phyloP scores from a whole-genome alignment of 768 basidiomycete species.

The Royoungia palumana region DNA sequence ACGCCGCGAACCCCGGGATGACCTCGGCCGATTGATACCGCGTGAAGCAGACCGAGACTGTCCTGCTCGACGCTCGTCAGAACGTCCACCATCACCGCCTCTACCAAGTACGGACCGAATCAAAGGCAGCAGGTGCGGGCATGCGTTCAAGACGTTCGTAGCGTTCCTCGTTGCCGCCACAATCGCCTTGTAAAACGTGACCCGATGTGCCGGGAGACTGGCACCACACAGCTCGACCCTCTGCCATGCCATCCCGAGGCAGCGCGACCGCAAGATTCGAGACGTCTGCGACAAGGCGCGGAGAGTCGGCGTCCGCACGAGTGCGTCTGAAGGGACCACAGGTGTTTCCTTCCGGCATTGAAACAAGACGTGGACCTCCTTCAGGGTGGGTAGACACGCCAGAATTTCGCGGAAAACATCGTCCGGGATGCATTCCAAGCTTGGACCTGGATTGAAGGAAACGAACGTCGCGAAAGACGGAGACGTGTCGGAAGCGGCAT shows the following conservation, averaged over 20 bases:
- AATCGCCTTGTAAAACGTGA: background rate
- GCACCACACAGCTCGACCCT: slow-evolving; percentile 2
- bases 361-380: background rate
- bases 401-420: slow-evolving; percentile 14
- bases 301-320: background rate
- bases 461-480: background rate
- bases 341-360: background rate
- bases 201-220: background rate
- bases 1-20: slow-evolving; percentile 6
- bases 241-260: slow-evolving; percentile 14
- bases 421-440: slow-evolving; percentile 8
- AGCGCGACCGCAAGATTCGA: slow-evolving; percentile 7
- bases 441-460: slow-evolving; percentile 1
- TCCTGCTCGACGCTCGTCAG: background rate
- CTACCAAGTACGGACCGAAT: slow-evolving; percentile 3
- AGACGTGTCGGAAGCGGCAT: too few species aligned
- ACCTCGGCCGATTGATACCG: background rate
- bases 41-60: background rate
- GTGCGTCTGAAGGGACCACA: background rate
- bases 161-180: background rate
- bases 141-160: background rate
- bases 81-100: too few species aligned
- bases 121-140: slow-evolving; percentile 1
- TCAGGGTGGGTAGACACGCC: slow-evolving; percentile 6
- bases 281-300: slow-evolving; percentile 8